These are phyloP conservation scores for Auriculariales sp. DNA, from an alignment of 768 basidiomycete genomes.

Conservation along the genomic window DNA sequence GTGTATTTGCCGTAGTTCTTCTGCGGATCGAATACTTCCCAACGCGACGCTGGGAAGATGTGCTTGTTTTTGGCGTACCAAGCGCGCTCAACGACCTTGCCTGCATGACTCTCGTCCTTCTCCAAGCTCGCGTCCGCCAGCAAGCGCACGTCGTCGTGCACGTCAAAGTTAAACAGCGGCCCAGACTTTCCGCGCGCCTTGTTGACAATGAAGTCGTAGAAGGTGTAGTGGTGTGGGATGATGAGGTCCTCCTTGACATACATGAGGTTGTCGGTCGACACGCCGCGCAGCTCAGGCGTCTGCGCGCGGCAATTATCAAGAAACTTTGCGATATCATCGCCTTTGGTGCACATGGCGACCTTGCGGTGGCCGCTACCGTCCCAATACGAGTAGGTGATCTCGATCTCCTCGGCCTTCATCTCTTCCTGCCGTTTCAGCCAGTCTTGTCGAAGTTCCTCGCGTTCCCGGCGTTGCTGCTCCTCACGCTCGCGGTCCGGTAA, in stretches of 20 bases:
- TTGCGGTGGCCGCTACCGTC: conserved; percentile 96
- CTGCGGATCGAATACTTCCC: conserved; percentile 95
- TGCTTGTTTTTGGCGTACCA: conserved; percentile 96
- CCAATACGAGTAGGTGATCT: conserved; percentile 95
- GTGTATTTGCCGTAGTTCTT: conserved; percentile 90
- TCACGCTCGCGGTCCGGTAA: conserved; percentile 96
- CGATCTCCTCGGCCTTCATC: conserved; percentile 61
- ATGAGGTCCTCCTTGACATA: conserved; percentile 99
- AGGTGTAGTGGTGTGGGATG: conserved; percentile 97
- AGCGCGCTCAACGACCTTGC: conserved; percentile 92
- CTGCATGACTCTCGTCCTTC: conserved; percentile 97
- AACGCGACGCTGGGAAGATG: conserved; percentile 91
- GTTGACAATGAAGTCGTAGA: conserved; percentile 97
- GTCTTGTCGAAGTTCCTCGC: conserved; percentile 78
- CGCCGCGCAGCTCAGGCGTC: conserved; percentile 80
- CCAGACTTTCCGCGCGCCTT: conserved; percentile 97
- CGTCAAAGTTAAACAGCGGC: conserved; percentile 96
- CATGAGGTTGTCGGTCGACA: conserved; percentile 94
- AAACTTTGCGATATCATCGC: conserved; percentile 75
- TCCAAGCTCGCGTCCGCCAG: conserved; percentile 90
- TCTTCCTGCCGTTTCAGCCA: conserved; percentile 69
- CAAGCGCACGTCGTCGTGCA: conserved; percentile 93
- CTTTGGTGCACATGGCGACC: conserved; percentile 92
- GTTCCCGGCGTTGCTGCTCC: conserved; percentile 74
- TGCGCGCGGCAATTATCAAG: conserved; percentile 88